Evolutionary conservation across 306 rosid species (phyloP).

Genomic region (Cicer chorassanicum): DNA sequence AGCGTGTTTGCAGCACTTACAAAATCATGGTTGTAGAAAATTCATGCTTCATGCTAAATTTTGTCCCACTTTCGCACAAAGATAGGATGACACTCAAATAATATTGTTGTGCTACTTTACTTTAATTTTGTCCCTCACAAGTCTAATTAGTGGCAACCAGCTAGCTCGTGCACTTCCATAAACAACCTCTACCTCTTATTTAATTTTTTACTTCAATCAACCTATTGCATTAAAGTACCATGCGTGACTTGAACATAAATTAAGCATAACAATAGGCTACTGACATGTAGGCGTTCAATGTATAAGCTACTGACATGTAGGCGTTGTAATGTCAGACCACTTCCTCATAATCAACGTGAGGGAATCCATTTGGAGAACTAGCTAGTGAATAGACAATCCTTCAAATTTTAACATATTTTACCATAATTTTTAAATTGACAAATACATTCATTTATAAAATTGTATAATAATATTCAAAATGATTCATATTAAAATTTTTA

Average conservation of each 20-base stretch:
- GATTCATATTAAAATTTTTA: too few relatives aligned
- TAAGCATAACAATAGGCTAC: not conserved
- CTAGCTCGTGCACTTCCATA: slow-evolving; percentile 44
- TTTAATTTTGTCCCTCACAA: slow-evolving; percentile 17
- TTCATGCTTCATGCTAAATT: slow-evolving; percentile 41
- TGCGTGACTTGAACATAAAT: not conserved
- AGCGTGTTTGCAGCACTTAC: slow-evolving; percentile 48
- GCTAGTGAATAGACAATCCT: too few relatives aligned
- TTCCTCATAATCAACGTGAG: not conserved
- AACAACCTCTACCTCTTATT: slow-evolving; percentile 29
- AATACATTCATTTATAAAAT: too few relatives aligned
- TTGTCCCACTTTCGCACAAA: slow-evolving; percentile 40
- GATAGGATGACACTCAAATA: slow-evolving; percentile 40
- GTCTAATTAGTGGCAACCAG: slow-evolving; percentile 50
- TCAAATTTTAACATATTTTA: too few relatives aligned
- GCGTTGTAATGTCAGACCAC: slow-evolving; percentile 16
- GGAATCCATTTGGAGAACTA: not conserved
- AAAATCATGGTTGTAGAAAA: slow-evolving; percentile 31
- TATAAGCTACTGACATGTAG: not conserved
- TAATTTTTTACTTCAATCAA: slow-evolving; percentile 36
- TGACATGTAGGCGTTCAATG: not conserved
- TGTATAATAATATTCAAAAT: too few relatives aligned
- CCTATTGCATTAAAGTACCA: slow-evolving; percentile 8
- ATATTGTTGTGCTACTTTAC: slow-evolving; percentile 6
- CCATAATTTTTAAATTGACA: too few relatives aligned